Evolutionary conservation across 148 eudicot genomes (phyloP), one percentile per base, ranked within the genome.

Genomic region (Chenopodium quinoa): DNA sequence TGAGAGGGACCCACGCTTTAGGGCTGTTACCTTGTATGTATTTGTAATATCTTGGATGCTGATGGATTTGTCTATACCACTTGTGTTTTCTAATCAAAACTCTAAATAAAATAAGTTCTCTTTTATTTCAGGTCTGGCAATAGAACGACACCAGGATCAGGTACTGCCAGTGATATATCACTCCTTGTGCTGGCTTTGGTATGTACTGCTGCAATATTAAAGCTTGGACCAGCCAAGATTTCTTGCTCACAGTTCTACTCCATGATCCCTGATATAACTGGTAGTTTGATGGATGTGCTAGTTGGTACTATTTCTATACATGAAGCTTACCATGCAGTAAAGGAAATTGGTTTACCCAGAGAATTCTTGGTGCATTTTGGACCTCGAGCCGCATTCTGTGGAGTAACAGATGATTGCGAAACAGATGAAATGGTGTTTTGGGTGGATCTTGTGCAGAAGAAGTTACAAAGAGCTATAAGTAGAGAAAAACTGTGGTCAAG

Each of bases 401-500:
- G 94, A 79, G 83, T 88, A 73, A 82, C 73, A 83, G 88, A 87
- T 90, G 97, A 96, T 79, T 80, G 87, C 67, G 86, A 88, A 74
- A 83, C 88, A 34, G 98, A 96, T 84, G 98, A 93, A 90, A 89
- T 91, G 54, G 83, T 88, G 48, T 96, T 96, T 85, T 96, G 99
- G 99, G 95, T 94, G 78, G 89, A 84, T 84, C 88, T 96, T 70
- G 87, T 91, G 77, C 98, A 93, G 87, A 91, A 89, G 87, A 95
- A 91, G 90, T 89, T 96, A 81, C 98, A 87, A 86, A 90, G 86
- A 88, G 99, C 98, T 72, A 86, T 96, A 70, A 93, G 91, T 83
- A 91, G 95, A 83, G 99, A 96, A 86, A 92, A 88, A 81, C 90
- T 96, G 86, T 96, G 99, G 99, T 92, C 98, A 71, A 90, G 91